A percentile compares a stretch with the other conserved stretches of the same genome.
phyloP scores from a whole-genome alignment of 208 protist genomes.

The Herpetomonas samuelpessoai region DNA sequence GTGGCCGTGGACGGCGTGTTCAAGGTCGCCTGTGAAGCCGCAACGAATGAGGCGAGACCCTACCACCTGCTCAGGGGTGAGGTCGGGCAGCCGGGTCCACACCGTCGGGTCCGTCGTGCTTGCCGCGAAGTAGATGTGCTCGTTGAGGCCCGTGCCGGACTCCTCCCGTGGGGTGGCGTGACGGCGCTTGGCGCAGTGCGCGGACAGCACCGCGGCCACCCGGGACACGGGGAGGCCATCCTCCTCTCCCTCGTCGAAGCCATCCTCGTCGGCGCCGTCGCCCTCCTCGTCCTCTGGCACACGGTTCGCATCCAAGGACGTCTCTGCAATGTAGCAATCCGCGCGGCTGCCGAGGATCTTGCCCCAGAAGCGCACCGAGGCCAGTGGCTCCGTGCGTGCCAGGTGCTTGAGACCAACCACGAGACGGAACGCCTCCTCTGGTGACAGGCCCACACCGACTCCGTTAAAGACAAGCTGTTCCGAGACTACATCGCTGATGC shows the following conservation, averaged over 20 bases:
- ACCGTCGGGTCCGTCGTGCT: constrained; percentile 62
- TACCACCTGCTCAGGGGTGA: constrained; percentile 89
- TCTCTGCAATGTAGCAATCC: constrained; percentile 93
- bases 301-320: constrained; percentile 63
- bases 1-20: constrained; percentile 77
- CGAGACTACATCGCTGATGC: constrained; percentile 76
- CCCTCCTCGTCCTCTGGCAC: constrained; percentile 60
- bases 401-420: constrained; percentile 87
- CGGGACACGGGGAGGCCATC: constrained; percentile 60
- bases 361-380: constrained; percentile 84
- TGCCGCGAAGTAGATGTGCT: constrained; percentile 88
- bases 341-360: constrained; percentile 69
- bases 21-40: constrained; percentile 92
- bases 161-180: constrained; percentile 47
- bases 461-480: constrained; percentile 84
- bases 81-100: constrained; percentile 90
- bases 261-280: constrained; percentile 54
- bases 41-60: constrained; percentile 79
- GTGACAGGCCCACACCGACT: constrained; percentile 73
- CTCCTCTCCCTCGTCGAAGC: constrained; percentile 56
- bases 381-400: constrained; percentile 74
- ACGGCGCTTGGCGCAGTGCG: constrained; percentile 26
- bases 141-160: constrained; percentile 81
- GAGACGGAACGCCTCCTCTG: constrained; percentile 81
- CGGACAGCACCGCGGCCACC: constrained; percentile 69